A percentile compares a stretch with the other conserved stretches of the same genome.
Evolutionary conservation across 495 filamentous ascomycete genomes (phyloP).

Genomic region (Penicillium desertorum): DNA sequence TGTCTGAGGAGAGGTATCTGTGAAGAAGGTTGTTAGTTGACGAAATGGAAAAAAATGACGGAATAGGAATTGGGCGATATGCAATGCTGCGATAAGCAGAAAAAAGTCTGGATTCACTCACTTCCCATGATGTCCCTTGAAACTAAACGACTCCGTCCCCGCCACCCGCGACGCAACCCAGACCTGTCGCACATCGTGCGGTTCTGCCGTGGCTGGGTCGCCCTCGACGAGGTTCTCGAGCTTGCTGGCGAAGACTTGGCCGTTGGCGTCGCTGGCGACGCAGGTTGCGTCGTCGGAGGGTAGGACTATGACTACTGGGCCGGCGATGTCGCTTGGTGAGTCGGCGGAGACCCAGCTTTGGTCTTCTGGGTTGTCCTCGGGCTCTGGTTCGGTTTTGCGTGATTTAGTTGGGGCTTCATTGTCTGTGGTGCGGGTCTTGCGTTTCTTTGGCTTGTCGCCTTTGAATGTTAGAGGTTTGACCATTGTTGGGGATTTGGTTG

Average conservation of each 20-base stretch:
- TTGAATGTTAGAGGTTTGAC: slow-evolving; percentile 90
- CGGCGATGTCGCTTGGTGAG: slow-evolving; percentile 67
- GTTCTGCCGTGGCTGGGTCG: slow-evolving; percentile 78
- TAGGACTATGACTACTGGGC: slow-evolving; percentile 78
- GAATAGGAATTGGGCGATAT: neutral
- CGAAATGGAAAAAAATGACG: neutral
- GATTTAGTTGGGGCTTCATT: slow-evolving; percentile 41
- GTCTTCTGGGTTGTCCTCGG: slow-evolving; percentile 54
- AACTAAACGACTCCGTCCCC: slow-evolving; percentile 74
- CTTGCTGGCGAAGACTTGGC: slow-evolving; percentile 74
- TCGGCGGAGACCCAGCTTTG: slow-evolving; percentile 92
- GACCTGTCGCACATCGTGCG: slow-evolving; percentile 91
- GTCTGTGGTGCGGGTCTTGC: slow-evolving; percentile 58
- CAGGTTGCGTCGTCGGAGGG: slow-evolving; percentile 66
- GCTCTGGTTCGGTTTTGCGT: slow-evolving; percentile 33
- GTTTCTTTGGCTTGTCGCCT: slow-evolving; percentile 93
- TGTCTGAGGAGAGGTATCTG: slow-evolving; percentile 79
- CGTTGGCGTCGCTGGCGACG: slow-evolving; percentile 79
- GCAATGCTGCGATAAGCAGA: neutral
- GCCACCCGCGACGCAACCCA: slow-evolving; percentile 87
- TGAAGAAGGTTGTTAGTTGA: neutral
- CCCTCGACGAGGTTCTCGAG: slow-evolving; percentile 83
- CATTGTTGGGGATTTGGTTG: slow-evolving; percentile 35
- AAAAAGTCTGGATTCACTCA: slow-evolving; percentile 39
- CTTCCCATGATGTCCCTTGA: slow-evolving; percentile 87